These are phyloP conservation scores for Ogataea allantospora DNA, from an alignment of 805 yeast genomes.

Conservation along the genomic window DNA sequence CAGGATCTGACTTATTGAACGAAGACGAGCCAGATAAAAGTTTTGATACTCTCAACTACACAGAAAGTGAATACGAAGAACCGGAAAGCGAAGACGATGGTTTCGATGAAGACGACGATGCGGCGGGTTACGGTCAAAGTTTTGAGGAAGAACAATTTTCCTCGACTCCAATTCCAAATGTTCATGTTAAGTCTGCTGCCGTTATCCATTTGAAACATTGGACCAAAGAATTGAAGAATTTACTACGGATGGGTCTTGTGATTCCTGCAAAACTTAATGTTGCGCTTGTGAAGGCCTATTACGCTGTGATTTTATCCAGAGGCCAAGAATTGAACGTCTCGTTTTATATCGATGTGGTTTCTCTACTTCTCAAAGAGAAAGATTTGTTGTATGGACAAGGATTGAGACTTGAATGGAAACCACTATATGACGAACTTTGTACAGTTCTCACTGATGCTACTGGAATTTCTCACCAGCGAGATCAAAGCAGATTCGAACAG, in stretches of 20 bases:
- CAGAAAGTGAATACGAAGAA: slow-evolving; percentile 32
- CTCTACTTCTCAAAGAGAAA: slow-evolving; percentile 51
- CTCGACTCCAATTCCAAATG: slow-evolving; percentile 54
- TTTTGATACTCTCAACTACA: slow-evolving; percentile 19
- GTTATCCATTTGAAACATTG: slow-evolving; percentile 76
- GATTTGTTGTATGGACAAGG: slow-evolving; percentile 40
- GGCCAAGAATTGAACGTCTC: slow-evolving; percentile 66
- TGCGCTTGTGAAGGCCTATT: slow-evolving; percentile 65
- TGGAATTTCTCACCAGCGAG: slow-evolving; percentile 46
- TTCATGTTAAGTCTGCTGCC: slow-evolving; percentile 66
- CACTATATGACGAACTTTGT: slow-evolving; percentile 38
- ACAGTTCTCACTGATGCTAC: slow-evolving; percentile 46
- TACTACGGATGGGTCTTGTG: slow-evolving; percentile 75
- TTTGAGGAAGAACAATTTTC: slow-evolving; percentile 41
- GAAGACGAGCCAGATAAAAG: not conserved
- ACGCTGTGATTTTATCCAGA: slow-evolving; percentile 64
- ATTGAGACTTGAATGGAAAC: slow-evolving; percentile 51
- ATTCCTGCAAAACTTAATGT: slow-evolving; percentile 68
- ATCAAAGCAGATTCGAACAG: slow-evolving; percentile 47
- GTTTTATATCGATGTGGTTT: slow-evolving; percentile 61
- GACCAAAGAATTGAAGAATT: slow-evolving; percentile 80
- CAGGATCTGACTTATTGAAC: slow-evolving; percentile 19
- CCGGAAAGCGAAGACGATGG: slow-evolving; percentile 34
- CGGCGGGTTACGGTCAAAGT: slow-evolving; percentile 41
- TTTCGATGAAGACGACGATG: slow-evolving; percentile 38